Evolutionary conservation across 371 early-diverging fungal species (phyloP), one percentile per base, ranked within the genome.

Genomic region (Apophysomyces ossiformis): DNA sequence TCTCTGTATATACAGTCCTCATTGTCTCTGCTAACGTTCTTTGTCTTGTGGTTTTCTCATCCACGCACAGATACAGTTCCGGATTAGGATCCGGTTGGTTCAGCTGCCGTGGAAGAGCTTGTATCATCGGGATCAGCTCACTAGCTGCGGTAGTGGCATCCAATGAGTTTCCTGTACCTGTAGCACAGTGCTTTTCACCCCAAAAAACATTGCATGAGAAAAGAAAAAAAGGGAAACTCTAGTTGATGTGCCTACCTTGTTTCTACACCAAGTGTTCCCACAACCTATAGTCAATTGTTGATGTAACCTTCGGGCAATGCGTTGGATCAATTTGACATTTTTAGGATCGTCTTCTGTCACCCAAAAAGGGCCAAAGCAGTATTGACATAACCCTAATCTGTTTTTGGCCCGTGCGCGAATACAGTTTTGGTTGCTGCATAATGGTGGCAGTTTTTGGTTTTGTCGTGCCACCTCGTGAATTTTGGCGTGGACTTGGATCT

Each of bases 311-410:
- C 87, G 80, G 11, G 92, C 87, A n/a, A 95, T 73, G 43, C 92
- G 85, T 64, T 89, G 89, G 2, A 90, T 75, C 36, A 95, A 76
- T 75, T 91, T 93, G 59, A 85, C 78, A 74, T 92, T 81, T 18
- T 79, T 85, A 26, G 91, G 93, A 65, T 96, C 96, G 58, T 89
- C 89, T 32, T 87, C 81, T 12, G 93, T 83, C 0, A 85, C 78
- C 89, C 93, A 96, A 65, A 92, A 93, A 1, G 93, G 95, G 1
- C 89, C 90, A 79, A 92, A 96, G 70, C 95, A 96, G 46, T 79
- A 75, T 32, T 83, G 79, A 66, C 95, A 96, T 57, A 94, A 70
- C 0, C 83, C 81, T 1, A 93, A 70, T 6, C 78, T 72, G 50
- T 91, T 92, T 41, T 64, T 69, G 18, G 84, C 74, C 57, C 79